Evolutionary conservation across 805 yeast genomes (phyloP), one percentile per base, ranked within the genome.

Genomic region (Yarrowia sp.): DNA sequence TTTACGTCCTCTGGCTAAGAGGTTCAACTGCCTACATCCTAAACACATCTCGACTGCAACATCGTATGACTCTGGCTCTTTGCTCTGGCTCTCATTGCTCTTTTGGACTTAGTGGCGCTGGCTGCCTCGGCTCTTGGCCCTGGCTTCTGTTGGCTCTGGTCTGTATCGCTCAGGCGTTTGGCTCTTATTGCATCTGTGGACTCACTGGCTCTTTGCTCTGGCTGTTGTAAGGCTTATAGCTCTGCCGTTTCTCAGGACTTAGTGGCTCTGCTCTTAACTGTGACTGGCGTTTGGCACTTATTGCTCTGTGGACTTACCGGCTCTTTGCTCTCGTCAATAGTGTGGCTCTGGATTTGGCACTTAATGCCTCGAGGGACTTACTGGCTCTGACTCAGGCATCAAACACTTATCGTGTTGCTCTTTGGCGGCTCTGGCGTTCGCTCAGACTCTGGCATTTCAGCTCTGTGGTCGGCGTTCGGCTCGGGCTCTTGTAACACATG

Each of bases 11-110:
- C 58, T 52, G 34, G 58, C 43, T 52, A 50, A 50, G 58, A 52
- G 58, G 58, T 52, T 52, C 58, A 20, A 52, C 58, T 52, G 58
- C 58, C 58, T 52, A 52, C 58, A 19, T 52, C 58, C 58, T 52
- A 52, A 24, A 52, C 58, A 52, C 58, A 52, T 52, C 58, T 52
- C 58, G 58, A 52, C 58, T 52, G 58, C 58, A 52, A 52, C 58
- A 38, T 52, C 58, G 14, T 20, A 8, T 17, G 55, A 34, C 55
- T 52, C 58, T 52, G 58, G 43, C 58, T 52, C 58, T 7, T 24
- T 52, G 58, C 58, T 52, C 58, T 52, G 58, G 58, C 58, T 52
- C 58, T 52, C 15, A 52, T 14, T 50, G 47, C 47, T 43, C 58
- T 38, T 24, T 52, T 17, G 58, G 43, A 38, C 58, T 52, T 38